phyloP scores from a whole-genome alignment of 805 yeast species.

The Lachancea kluyveri region DNA sequence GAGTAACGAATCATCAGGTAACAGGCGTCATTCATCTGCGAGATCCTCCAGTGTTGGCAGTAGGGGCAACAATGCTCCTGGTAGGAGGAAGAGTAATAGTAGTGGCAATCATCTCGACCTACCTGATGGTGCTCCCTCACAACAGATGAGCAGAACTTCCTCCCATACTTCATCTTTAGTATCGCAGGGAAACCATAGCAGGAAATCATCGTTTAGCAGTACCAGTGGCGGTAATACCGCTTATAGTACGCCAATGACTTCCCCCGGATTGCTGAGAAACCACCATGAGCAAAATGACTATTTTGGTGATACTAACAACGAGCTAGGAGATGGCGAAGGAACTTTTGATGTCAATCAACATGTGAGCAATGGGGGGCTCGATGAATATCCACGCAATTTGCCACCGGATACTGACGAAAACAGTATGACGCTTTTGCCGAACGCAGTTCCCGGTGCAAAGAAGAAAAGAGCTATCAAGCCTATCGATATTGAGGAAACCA shows the following conservation, averaged over 20 bases:
- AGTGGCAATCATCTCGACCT: constrained; percentile 8
- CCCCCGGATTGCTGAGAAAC: constrained; percentile 21
- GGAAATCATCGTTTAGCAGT: constrained; percentile 25
- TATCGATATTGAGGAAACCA: constrained; percentile 74
- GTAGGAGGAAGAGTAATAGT: constrained; percentile 6
- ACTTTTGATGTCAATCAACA: background rate
- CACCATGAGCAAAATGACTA: constrained; percentile 15
- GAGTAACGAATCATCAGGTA: constrained; percentile 5
- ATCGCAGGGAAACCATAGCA: constrained; percentile 23
- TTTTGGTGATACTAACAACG: constrained; percentile 10
- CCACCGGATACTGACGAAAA: constrained; percentile 17
- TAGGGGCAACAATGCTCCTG: constrained; percentile 8
- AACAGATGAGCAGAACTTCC: constrained; percentile 10
- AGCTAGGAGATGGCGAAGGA: constrained; percentile 2
- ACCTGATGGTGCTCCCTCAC: constrained; percentile 7
- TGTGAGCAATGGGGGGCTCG: constrained; percentile 6
- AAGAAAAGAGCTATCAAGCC: constrained; percentile 26
- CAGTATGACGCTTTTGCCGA: no score
- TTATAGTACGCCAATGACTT: constrained; percentile 29
- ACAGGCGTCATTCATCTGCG: constrained; percentile 9
- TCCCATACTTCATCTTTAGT: constrained; percentile 29
- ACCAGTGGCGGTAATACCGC: constrained; percentile 26
- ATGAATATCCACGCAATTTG: constrained; percentile 22
- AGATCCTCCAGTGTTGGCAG: constrained; percentile 20
- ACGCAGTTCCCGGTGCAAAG: constrained; percentile 22